These are phyloP conservation scores for Melampsora larici-populina DNA, from an alignment of 1,284 basidiomycete genomes.

Conservation along the genomic window DNA sequence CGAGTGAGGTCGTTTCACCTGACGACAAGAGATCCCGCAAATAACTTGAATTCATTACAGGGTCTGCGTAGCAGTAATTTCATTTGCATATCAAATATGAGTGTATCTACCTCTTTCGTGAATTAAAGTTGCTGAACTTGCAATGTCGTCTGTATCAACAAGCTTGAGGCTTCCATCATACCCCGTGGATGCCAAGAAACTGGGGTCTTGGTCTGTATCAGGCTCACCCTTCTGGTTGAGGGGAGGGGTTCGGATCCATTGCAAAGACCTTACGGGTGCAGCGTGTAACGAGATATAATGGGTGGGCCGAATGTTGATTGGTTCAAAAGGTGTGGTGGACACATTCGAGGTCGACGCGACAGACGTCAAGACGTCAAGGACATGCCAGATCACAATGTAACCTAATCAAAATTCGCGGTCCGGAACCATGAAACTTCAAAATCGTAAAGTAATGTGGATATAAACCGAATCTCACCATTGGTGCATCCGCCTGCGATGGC, in stretches of 20 bases:
- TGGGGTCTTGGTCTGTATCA: slow-evolving; percentile 62
- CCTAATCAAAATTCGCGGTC: slow-evolving; percentile 58
- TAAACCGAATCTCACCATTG: slow-evolving; percentile 62
- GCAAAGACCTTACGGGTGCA: slow-evolving; percentile 69
- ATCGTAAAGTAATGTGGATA: neutral
- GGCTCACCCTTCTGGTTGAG: slow-evolving; percentile 58
- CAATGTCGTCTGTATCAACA: slow-evolving; percentile 68
- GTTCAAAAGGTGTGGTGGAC: slow-evolving; percentile 50
- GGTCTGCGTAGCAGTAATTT: neutral
- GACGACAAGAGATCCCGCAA: neutral
- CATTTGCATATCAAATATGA: neutral
- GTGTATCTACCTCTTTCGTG: slow-evolving; percentile 62
- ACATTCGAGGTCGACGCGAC: slow-evolving; percentile 36
- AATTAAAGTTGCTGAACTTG: slow-evolving; percentile 63
- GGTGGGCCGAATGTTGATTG: slow-evolving; percentile 62
- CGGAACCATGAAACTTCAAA: neutral
- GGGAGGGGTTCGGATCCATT: slow-evolving; percentile 69
- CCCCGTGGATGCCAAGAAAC: slow-evolving; percentile 68
- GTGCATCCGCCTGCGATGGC: slow-evolving; percentile 73
- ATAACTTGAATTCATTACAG: neutral
- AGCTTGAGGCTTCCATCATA: slow-evolving; percentile 72
- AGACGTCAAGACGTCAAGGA: slow-evolving; percentile 57
- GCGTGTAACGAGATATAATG: slow-evolving; percentile 71
- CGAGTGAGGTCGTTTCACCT: slow-evolving; percentile 34
- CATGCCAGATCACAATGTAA: slow-evolving; percentile 68